Evolutionary conservation across 371 early-diverging fungal genomes (phyloP).

Genomic region (Apophysomyces sp.): DNA sequence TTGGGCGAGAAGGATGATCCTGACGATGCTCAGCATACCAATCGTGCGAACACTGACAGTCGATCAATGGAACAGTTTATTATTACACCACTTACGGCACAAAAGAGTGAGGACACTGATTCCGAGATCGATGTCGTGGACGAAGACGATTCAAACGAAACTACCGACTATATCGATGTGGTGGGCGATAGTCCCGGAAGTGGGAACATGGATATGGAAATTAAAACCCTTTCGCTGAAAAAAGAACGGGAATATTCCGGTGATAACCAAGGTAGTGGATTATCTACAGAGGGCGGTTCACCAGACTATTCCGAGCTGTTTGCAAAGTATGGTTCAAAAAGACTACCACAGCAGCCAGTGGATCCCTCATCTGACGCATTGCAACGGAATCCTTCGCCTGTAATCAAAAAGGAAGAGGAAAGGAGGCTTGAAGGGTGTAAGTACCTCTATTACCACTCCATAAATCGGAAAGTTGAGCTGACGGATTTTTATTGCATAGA

Average conservation of each 20-base stretch:
- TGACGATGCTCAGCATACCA: background rate
- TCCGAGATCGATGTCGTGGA: background rate
- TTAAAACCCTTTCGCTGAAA: background rate
- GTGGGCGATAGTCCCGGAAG: background rate
- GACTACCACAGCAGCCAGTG: background rate
- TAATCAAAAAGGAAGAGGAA: background rate
- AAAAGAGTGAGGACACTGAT: background rate
- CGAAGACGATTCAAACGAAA: background rate
- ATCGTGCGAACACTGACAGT: background rate
- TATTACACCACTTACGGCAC: background rate
- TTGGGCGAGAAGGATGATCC: conserved; percentile 1
- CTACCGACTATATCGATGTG: background rate
- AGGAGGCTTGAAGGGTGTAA: background rate
- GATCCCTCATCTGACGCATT: background rate
- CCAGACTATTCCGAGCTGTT: background rate
- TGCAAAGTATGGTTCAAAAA: background rate
- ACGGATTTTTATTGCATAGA: background rate
- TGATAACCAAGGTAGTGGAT: background rate
- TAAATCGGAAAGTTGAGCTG: background rate
- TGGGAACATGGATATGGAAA: background rate
- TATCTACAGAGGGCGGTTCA: background rate
- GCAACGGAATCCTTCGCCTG: background rate
- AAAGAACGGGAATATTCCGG: background rate
- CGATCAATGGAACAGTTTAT: background rate
- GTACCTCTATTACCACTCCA: background rate